Percentiles rank a stretch among this genome's conserved stretches.
These are phyloP conservation scores for Sicyos edulis DNA, from an alignment of 306 rosid species.

Conservation along the genomic window DNA sequence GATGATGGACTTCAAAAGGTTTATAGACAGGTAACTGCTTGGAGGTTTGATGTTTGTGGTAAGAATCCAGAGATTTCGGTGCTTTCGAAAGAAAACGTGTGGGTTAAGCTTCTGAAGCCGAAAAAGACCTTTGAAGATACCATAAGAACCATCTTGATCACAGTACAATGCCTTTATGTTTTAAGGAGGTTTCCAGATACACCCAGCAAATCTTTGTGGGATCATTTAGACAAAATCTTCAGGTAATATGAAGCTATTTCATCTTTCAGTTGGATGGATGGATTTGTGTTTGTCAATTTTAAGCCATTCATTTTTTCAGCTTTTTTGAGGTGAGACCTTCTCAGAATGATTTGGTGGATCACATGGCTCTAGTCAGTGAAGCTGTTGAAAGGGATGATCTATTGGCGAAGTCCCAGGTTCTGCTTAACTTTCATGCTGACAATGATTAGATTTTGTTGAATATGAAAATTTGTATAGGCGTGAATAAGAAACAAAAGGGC, in stretches of 20 bases:
- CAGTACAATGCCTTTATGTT: constrained; percentile 55
- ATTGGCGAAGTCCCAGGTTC: constrained; percentile 65
- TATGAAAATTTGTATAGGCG: neutral
- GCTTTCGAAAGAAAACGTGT: constrained; percentile 47
- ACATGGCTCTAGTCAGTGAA: constrained; percentile 29
- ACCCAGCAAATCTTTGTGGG: constrained; percentile 56
- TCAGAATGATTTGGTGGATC: constrained; percentile 38
- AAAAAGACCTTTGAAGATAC: constrained; percentile 60
- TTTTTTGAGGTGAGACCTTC: constrained; percentile 46
- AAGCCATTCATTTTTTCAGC: constrained; percentile 37
- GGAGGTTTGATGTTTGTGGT: constrained; percentile 67
- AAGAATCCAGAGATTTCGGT: constrained; percentile 59
- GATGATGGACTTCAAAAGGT: constrained; percentile 67
- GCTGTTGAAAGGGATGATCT: constrained; percentile 34
- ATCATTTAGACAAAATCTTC: constrained; percentile 54
- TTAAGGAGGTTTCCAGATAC: constrained; percentile 52
- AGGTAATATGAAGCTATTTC: constrained; percentile 37
- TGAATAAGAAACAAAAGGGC: constrained; percentile 12
- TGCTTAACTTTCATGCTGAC: constrained; percentile 19
- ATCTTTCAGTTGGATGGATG: neutral
- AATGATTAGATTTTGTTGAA: neutral
- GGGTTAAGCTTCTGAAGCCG: constrained; percentile 77
- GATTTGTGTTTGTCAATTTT: neutral
- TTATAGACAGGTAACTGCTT: constrained; percentile 51
- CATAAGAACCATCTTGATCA: constrained; percentile 52